These are phyloP conservation scores for Alopecurus myosuroides DNA, from an alignment of 176 grass and related monocot species.

Conservation along the genomic window DNA sequence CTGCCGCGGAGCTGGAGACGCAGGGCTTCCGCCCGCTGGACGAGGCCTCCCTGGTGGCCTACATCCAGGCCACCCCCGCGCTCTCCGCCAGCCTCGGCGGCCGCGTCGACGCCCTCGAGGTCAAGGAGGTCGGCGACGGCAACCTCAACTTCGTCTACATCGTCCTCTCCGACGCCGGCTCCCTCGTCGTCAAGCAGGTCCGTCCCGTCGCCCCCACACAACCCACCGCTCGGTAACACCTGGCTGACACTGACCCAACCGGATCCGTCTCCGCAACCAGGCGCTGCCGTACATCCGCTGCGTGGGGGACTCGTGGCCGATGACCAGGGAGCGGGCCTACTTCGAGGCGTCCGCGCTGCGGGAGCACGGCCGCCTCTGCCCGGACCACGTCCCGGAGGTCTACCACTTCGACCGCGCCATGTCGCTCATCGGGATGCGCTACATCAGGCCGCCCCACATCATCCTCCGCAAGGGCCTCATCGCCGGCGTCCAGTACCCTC, in stretches of 20 bases:
- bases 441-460: slow-evolving; percentile 80
- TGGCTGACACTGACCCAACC: not conserved
- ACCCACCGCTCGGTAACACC: not conserved
- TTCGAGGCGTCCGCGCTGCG: slow-evolving; percentile 69
- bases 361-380: slow-evolving; percentile 66
- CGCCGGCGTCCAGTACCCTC: slow-evolving; percentile 78
- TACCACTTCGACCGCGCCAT: slow-evolving; percentile 88
- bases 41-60: slow-evolving; percentile 65
- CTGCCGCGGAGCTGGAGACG: not conserved
- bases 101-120: slow-evolving; percentile 31
- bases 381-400: slow-evolving; percentile 76
- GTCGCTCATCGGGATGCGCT: slow-evolving; percentile 90
- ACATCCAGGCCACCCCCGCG: slow-evolving; percentile 71
- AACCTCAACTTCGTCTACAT: slow-evolving; percentile 99
- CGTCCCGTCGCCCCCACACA: not conserved
- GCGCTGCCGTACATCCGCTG: slow-evolving; percentile 84
- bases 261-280: slow-evolving; percentile 9
- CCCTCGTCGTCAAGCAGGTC: slow-evolving; percentile 89
- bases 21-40: slow-evolving; percentile 61
- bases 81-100: slow-evolving; percentile 54
- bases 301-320: slow-evolving; percentile 78
- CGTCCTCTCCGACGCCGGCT: slow-evolving; percentile 57
- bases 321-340: slow-evolving; percentile 88
- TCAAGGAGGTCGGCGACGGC: slow-evolving; percentile 91
- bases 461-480: slow-evolving; percentile 95